Evolutionary conservation across 2,329 filamentous ascomycete genomes (phyloP).

Genomic region (Epichloe coenophiala): DNA sequence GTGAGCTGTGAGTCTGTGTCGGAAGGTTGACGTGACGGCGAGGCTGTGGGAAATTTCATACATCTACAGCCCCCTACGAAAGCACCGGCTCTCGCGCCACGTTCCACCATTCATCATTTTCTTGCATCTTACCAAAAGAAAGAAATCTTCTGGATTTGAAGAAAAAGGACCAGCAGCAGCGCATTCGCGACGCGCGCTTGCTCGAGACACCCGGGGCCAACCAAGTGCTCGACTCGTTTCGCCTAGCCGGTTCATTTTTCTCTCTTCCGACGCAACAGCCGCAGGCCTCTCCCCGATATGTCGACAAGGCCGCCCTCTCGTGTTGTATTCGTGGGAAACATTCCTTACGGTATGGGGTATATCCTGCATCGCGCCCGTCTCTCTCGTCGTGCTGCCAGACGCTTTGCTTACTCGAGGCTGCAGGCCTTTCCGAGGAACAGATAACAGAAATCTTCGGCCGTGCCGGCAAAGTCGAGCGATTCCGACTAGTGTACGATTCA

Average conservation of each 20-base stretch:
- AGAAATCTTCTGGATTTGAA: background rate
- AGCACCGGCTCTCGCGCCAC: background rate
- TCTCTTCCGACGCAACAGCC: background rate
- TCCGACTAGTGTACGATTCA: constrained; percentile 87
- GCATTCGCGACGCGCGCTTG: background rate
- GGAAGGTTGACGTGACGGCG: background rate
- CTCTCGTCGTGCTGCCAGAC: background rate
- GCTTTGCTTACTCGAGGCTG: constrained; percentile 9
- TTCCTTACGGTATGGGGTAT: constrained; percentile 53
- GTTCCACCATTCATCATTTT: background rate
- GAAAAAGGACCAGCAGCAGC: background rate
- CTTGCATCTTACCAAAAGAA: background rate
- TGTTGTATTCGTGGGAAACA: constrained; percentile 76
- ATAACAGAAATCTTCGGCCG: constrained; percentile 88
- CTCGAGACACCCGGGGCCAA: background rate
- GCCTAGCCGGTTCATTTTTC: background rate
- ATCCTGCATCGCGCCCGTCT: background rate
- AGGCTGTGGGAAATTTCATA: background rate
- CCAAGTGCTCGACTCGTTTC: background rate
- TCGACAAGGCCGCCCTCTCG: constrained; percentile 62
- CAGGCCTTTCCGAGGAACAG: constrained; percentile 89
- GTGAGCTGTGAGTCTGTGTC: background rate
- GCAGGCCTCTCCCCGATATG: constrained; percentile 27
- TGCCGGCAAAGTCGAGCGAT: constrained; percentile 81
- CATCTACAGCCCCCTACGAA: background rate